Conservation (phyloP, 1,139 yeast species). For the Sugiyamaella neomexicana region DNA sequence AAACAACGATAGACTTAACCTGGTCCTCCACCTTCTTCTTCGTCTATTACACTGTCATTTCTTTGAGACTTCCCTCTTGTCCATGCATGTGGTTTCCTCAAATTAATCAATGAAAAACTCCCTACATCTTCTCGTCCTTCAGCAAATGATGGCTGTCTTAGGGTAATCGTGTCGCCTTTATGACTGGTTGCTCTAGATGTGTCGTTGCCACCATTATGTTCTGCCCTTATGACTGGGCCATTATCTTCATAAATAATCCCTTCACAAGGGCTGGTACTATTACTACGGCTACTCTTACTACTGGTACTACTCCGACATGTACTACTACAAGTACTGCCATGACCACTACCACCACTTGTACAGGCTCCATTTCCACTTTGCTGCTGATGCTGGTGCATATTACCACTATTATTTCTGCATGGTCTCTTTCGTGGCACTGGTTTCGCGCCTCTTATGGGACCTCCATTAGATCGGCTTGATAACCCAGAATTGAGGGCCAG, state of each 20-base stretch:
- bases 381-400: not conserved
- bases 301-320: conserved; percentile 10
- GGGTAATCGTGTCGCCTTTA: conserved; percentile 26
- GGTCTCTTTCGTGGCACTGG: conserved; percentile 1
- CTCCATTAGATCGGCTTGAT: not conserved
- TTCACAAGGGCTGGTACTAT: conserved; percentile 9
- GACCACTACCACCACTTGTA: conserved; percentile 3
- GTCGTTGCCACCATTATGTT: not conserved
- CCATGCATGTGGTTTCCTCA: conserved; percentile 30
- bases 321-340: conserved; percentile 9
- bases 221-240: not conserved
- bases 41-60: conserved; percentile 7
- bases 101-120: conserved; percentile 27
- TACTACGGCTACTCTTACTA: conserved; percentile 12
- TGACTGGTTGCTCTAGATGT: conserved; percentile 8
- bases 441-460: not conserved
- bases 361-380: not conserved
- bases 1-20: not conserved
- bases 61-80: conserved; percentile 23
- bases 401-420: not conserved
- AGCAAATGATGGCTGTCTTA: conserved; percentile 28
- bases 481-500: not conserved
- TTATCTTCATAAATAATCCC: not conserved
- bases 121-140: conserved; percentile 27
- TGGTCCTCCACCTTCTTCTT: not conserved